These are phyloP conservation scores for Petrea volubilis DNA, from an alignment of 257 asterid species.

Conservation along the genomic window DNA sequence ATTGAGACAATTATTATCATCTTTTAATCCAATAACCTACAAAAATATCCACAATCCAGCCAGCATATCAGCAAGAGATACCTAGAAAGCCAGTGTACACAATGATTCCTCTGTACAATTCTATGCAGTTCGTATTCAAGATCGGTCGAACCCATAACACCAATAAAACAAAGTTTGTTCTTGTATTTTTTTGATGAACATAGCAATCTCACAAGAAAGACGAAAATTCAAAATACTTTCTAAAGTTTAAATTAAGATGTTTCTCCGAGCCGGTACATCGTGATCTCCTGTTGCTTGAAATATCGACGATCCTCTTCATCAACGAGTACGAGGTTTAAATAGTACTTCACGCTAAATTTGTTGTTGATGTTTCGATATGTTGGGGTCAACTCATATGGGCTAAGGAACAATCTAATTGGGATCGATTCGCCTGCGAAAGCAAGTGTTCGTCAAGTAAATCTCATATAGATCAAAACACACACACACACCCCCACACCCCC, in stretches of 20 bases:
- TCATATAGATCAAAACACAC: not conserved
- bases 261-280: constrained; percentile 77
- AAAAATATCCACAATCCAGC: constrained; percentile 21
- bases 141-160: constrained; percentile 17
- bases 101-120: constrained; percentile 46
- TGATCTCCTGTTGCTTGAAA: constrained; percentile 94
- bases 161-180: constrained; percentile 27
- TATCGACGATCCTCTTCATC: constrained; percentile 98
- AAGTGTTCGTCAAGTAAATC: constrained; percentile 13
- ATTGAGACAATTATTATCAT: constrained; percentile 5
- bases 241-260: constrained; percentile 40
- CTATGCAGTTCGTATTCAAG: constrained; percentile 25
- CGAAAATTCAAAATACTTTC: constrained; percentile 2
- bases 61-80: constrained; percentile 25
- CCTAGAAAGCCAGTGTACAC: constrained; percentile 37
- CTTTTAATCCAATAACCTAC: not conserved
- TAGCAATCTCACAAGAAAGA: constrained; percentile 21
- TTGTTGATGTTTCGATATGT: constrained; percentile 90
- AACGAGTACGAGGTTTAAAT: constrained; percentile 93
- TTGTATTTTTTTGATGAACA: constrained; percentile 11
- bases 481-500: too few species aligned
- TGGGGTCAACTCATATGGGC: constrained; percentile 97
- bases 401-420: constrained; percentile 88
- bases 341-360: constrained; percentile 93
- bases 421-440: constrained; percentile 86